A percentile compares a stretch with the other conserved stretches of the same genome.
These are phyloP conservation scores for Dipodascus albidus DNA, from an alignment of 805 yeast species.

Conservation along the genomic window DNA sequence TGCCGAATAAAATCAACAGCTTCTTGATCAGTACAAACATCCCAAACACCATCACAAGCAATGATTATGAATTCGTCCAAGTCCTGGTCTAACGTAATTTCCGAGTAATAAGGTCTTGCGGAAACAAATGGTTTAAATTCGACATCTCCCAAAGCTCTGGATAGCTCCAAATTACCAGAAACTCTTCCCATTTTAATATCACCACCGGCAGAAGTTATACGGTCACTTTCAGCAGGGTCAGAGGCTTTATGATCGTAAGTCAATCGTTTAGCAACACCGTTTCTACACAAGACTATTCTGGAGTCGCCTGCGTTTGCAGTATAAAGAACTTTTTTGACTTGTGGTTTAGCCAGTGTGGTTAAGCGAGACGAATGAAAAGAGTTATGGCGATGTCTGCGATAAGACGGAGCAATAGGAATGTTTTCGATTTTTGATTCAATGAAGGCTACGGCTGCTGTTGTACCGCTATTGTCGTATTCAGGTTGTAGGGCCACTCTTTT, in stretches of 20 bases:
- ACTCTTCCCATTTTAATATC: slow-evolving; percentile 27
- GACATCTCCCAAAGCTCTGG: slow-evolving; percentile 72
- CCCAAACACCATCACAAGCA: slow-evolving; percentile 91
- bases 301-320: slow-evolving; percentile 3
- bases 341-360: not conserved
- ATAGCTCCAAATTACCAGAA: slow-evolving; percentile 75
- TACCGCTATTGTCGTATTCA: not conserved
- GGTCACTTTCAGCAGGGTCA: slow-evolving; percentile 4
- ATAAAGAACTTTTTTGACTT: slow-evolving; percentile 20
- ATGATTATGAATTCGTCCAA: slow-evolving; percentile 62
- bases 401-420: not conserved
- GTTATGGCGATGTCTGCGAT: not conserved
- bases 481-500: not conserved
- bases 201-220: slow-evolving; percentile 6
- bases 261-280: slow-evolving; percentile 1
- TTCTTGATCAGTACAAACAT: slow-evolving; percentile 59
- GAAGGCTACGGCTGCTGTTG: slow-evolving; percentile 1
- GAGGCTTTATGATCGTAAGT: slow-evolving; percentile 5
- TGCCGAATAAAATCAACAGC: slow-evolving; percentile 50
- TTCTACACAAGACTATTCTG: not conserved
- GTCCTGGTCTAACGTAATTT: slow-evolving; percentile 39
- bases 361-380: not conserved
- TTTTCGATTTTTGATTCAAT: not conserved
- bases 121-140: slow-evolving; percentile 65
- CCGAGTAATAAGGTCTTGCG: slow-evolving; percentile 57